These are phyloP conservation scores for Sistotremastrum suecicum DNA, from an alignment of 768 basidiomycete species.

Conservation along the genomic window DNA sequence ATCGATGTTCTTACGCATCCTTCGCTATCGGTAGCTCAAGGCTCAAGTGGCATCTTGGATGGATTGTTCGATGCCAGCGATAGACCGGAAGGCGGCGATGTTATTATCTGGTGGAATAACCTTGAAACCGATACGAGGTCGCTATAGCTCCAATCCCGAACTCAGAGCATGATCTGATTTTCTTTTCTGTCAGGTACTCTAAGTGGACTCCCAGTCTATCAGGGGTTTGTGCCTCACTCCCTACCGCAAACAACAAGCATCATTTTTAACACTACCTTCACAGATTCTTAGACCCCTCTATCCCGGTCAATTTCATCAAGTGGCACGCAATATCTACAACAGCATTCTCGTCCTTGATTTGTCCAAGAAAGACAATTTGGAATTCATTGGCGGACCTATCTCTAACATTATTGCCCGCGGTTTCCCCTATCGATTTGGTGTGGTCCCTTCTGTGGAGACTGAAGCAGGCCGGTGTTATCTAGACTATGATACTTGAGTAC, in stretches of 20 bases:
- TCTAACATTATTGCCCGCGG: slow-evolving; percentile 56
- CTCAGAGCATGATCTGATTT: not conserved
- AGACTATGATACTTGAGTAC: slow-evolving; percentile 23
- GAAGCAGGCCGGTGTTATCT: slow-evolving; percentile 22
- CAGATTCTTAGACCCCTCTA: slow-evolving; percentile 68
- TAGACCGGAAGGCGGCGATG: slow-evolving; percentile 56
- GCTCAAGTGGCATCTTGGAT: slow-evolving; percentile 36
- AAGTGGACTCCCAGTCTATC: slow-evolving; percentile 37
- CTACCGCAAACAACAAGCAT: not conserved
- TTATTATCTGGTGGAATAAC: slow-evolving; percentile 85
- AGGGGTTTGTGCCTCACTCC: slow-evolving; percentile 22
- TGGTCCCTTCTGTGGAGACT: slow-evolving; percentile 58
- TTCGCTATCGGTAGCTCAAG: slow-evolving; percentile 35
- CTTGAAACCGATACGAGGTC: slow-evolving; percentile 69
- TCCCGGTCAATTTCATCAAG: slow-evolving; percentile 63
- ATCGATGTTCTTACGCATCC: slow-evolving; percentile 62
- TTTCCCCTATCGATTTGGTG: slow-evolving; percentile 72
- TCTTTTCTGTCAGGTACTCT: slow-evolving; percentile 27
- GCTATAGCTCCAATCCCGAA: slow-evolving; percentile 10
- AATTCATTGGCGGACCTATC: slow-evolving; percentile 51
- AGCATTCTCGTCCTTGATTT: slow-evolving; percentile 72
- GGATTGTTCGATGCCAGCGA: slow-evolving; percentile 90
- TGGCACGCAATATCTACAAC: slow-evolving; percentile 74
- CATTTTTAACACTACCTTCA: slow-evolving; percentile 7
- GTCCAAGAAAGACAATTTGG: slow-evolving; percentile 41